Percentiles rank a stretch among this genome's conserved stretches.
Evolutionary conservation across 139 green algal species (phyloP).

Genomic region (Pseudopediastrum boryanum): DNA sequence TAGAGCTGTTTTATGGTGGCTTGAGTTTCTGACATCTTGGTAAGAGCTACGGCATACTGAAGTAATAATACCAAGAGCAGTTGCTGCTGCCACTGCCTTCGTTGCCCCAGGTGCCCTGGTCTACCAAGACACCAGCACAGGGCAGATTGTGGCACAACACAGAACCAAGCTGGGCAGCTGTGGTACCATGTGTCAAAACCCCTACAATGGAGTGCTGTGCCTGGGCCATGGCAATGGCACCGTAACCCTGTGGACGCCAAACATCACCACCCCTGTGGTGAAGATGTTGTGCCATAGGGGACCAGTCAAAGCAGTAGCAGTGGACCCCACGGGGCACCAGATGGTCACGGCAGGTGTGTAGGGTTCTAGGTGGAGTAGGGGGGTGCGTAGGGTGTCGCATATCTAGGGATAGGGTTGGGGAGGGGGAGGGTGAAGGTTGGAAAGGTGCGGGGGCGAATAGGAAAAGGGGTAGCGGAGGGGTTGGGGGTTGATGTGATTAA

Average conservation of each 20-base stretch:
- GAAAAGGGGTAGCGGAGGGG: too few species aligned
- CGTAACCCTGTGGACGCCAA: slow-evolving; percentile 97
- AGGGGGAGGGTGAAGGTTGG: too few species aligned
- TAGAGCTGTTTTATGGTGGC: too few species aligned
- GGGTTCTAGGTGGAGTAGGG: too few species aligned
- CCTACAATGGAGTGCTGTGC: slow-evolving; percentile 85
- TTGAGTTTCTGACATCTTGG: too few species aligned
- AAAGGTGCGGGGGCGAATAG: too few species aligned
- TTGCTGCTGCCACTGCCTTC: too few species aligned
- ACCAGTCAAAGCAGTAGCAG: slow-evolving; percentile 73
- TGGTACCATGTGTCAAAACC: slow-evolving; percentile 84
- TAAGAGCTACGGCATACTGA: too few species aligned
- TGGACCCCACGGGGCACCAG: slow-evolving; percentile 78
- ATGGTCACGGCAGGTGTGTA: slow-evolving; percentile 81
- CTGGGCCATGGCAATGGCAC: slow-evolving; percentile 89
- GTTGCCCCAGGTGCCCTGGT: slow-evolving; percentile 8
- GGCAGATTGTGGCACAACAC: slow-evolving; percentile 86
- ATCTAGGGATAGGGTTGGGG: too few species aligned
- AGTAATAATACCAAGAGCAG: too few species aligned
- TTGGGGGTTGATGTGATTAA: too few species aligned
- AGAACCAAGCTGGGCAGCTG: slow-evolving; percentile 79
- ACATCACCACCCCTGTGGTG: slow-evolving; percentile 83
- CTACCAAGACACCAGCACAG: slow-evolving; percentile 93
- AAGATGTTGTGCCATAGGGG: slow-evolving; percentile 94
- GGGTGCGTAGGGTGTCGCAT: too few species aligned